Evolutionary conservation across 352 stramenopile species (phyloP).

Genomic region (Globisporangium echinulatum): DNA sequence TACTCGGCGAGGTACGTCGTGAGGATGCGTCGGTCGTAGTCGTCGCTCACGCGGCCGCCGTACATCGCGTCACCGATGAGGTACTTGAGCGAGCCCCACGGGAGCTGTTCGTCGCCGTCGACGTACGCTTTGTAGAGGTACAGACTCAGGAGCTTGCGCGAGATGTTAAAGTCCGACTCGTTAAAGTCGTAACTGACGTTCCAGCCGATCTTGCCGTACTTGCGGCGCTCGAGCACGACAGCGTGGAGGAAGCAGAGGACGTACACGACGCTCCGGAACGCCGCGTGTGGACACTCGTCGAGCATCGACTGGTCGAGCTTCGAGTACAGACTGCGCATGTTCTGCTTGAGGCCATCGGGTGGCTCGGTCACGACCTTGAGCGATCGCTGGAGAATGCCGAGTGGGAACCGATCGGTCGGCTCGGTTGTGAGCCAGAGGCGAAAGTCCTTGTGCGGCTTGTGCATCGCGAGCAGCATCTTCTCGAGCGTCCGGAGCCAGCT

Average conservation of each 20-base stretch:
- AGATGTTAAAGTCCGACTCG: slow-evolving; percentile 95
- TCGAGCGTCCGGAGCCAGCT: slow-evolving; percentile 92
- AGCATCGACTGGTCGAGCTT: slow-evolving; percentile 89
- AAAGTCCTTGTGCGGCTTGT: slow-evolving; percentile 93
- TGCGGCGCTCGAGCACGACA: slow-evolving; percentile 92
- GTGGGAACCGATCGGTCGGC: slow-evolving; percentile 91
- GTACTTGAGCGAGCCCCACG: slow-evolving; percentile 93
- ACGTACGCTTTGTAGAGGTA: slow-evolving; percentile 94
- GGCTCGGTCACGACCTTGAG: slow-evolving; percentile 96
- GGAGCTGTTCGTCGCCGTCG: slow-evolving; percentile 90
- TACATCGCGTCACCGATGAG: slow-evolving; percentile 97
- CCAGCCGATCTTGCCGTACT: slow-evolving; percentile 97
- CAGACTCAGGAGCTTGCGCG: slow-evolving; percentile 83
- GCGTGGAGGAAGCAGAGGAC: slow-evolving; percentile 95
- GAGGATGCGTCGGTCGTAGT: slow-evolving; percentile 94
- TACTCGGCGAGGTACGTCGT: slow-evolving; percentile 92
- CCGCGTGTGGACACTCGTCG: slow-evolving; percentile 90
- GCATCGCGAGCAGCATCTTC: slow-evolving; percentile 89
- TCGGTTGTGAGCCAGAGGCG: slow-evolving; percentile 94
- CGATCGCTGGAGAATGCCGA: slow-evolving; percentile 92
- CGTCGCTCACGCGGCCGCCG: slow-evolving; percentile 92
- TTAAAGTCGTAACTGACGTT: slow-evolving; percentile 98
- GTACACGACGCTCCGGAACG: slow-evolving; percentile 92
- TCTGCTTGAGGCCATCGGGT: slow-evolving; percentile 94
- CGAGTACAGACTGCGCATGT: slow-evolving; percentile 92